phyloP scores from a whole-genome alignment of 805 yeast genomes.

The Clavispora vitiphila region DNA sequence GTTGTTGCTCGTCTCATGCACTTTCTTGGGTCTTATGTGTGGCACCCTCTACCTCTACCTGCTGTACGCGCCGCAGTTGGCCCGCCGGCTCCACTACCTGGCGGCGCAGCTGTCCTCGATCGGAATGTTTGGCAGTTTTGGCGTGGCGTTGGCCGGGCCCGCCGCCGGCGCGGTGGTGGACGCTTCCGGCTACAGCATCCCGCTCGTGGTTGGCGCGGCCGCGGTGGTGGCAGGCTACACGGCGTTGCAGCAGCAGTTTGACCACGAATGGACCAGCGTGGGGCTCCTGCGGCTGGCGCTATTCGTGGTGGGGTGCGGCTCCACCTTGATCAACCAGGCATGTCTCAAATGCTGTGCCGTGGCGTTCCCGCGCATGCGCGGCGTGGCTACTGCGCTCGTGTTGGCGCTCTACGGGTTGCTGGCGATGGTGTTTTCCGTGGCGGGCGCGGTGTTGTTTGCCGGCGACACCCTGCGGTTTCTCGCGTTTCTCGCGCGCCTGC shows the following conservation, averaged over 20 bases:
- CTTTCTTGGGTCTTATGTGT: conserved; percentile 48
- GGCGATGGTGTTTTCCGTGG: conserved; percentile 60
- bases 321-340: conserved; percentile 60
- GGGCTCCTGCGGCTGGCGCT: conserved; percentile 42
- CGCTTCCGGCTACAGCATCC: conserved; percentile 49
- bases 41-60: conserved; percentile 76
- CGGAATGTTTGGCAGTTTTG: conserved; percentile 65
- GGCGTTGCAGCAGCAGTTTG: conserved; percentile 50
- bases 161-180: conserved; percentile 65
- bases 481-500: conserved; percentile 40
- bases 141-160: conserved; percentile 62
- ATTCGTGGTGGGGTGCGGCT: conserved; percentile 60
- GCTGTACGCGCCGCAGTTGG: conserved; percentile 75
- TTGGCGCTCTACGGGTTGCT: conserved; percentile 71
- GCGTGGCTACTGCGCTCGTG: conserved; percentile 72
- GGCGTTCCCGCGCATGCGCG: conserved; percentile 60
- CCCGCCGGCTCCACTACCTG: conserved; percentile 48
- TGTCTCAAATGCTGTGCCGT: conserved; percentile 71
- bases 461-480: conserved; percentile 55
- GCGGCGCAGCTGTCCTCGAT: conserved; percentile 61
- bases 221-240: conserved; percentile 51
- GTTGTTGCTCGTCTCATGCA: conserved; percentile 21
- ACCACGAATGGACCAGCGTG: conserved; percentile 32
- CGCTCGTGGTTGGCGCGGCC: conserved; percentile 48
- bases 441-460: conserved; percentile 49